Evolutionary conservation across 1,139 yeast species (phyloP).

Genomic region (Taphrina flavorubra): DNA sequence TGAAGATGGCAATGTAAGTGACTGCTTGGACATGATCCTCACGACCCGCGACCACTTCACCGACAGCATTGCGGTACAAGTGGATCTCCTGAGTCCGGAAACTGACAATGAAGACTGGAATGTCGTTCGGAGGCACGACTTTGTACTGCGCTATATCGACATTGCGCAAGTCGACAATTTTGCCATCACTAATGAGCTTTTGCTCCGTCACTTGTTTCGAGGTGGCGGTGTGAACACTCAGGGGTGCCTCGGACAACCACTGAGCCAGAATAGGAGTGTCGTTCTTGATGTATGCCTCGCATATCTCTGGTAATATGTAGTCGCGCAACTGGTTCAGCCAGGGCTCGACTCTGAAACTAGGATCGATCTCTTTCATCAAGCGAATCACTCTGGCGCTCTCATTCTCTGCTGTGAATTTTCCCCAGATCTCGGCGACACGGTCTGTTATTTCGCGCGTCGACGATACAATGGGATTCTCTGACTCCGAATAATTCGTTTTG

Average conservation of each 20-base stretch:
- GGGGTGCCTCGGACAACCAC: constrained; percentile 98
- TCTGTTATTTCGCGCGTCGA: constrained; percentile 78
- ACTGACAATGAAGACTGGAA: constrained; percentile 90
- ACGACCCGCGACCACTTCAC: constrained; percentile 94
- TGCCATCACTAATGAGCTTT: constrained; percentile 89
- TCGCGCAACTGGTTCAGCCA: constrained; percentile 86
- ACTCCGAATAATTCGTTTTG: constrained; percentile 77
- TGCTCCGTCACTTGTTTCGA: constrained; percentile 92
- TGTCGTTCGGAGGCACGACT: constrained; percentile 85
- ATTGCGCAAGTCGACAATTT: constrained; percentile 91
- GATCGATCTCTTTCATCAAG: constrained; percentile 87
- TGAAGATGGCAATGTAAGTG: constrained; percentile 93
- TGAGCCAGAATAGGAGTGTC: constrained; percentile 79
- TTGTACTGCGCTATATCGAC: constrained; percentile 91
- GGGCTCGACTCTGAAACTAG: constrained; percentile 77
- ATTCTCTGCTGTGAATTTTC: constrained; percentile 88
- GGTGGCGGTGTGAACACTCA: constrained; percentile 90
- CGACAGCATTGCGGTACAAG: constrained; percentile 87
- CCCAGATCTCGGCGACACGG: constrained; percentile 61
- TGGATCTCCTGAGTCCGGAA: constrained; percentile 98
- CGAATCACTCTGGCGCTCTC: constrained; percentile 91
- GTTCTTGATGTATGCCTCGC: constrained; percentile 94
- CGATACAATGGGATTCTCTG: constrained; percentile 89
- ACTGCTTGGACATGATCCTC: constrained; percentile 92
- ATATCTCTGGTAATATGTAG: constrained; percentile 90